phyloP scores from a whole-genome alignment of 2,329 filamentous ascomycete species.

The Alternaria brassicae region DNA sequence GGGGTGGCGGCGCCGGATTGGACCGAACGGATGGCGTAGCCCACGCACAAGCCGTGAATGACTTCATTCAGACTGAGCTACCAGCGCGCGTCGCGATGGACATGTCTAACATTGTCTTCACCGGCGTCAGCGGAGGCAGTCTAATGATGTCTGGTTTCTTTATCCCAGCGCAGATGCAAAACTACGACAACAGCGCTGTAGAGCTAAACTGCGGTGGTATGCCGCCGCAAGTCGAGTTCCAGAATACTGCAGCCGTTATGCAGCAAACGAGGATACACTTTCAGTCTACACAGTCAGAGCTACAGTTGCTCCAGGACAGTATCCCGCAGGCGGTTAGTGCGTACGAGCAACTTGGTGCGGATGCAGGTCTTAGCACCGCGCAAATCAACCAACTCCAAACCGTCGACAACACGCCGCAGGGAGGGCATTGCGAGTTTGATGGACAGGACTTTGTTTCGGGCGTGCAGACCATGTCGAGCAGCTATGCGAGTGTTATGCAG shows the following conservation, averaged over 20 bases:
- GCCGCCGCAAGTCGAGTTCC: slow-evolving; percentile 61
- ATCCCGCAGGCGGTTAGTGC: slow-evolving; percentile 61
- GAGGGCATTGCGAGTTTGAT: slow-evolving; percentile 67
- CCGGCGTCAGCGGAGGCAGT: slow-evolving; percentile 63
- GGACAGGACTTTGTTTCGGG: slow-evolving; percentile 62
- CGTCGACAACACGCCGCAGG: slow-evolving; percentile 63
- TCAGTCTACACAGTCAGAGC: slow-evolving; percentile 63
- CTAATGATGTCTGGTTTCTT: slow-evolving; percentile 65
- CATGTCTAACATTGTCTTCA: slow-evolving; percentile 62
- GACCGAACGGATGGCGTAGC: slow-evolving; percentile 63
- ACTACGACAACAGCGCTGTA: slow-evolving; percentile 60
- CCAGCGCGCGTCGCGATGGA: slow-evolving; percentile 64
- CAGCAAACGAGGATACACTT: slow-evolving; percentile 62
- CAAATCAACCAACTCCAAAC: slow-evolving; percentile 63
- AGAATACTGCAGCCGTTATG: slow-evolving; percentile 53
- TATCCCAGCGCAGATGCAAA: slow-evolving; percentile 63
- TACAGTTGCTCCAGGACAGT: slow-evolving; percentile 56
- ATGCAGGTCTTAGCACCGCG: slow-evolving; percentile 53
- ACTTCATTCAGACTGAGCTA: slow-evolving; percentile 59
- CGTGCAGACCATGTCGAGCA: slow-evolving; percentile 64
- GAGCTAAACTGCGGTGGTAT: slow-evolving; percentile 65
- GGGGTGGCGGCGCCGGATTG: slow-evolving; percentile 63
- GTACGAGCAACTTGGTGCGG: slow-evolving; percentile 58
- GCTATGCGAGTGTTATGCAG: slow-evolving; percentile 62
- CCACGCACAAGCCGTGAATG: slow-evolving; percentile 63